Evolutionary conservation across 768 basidiomycete species (phyloP), one percentile per base, ranked within the genome.

Genomic region (Auriculariales sp.): DNA sequence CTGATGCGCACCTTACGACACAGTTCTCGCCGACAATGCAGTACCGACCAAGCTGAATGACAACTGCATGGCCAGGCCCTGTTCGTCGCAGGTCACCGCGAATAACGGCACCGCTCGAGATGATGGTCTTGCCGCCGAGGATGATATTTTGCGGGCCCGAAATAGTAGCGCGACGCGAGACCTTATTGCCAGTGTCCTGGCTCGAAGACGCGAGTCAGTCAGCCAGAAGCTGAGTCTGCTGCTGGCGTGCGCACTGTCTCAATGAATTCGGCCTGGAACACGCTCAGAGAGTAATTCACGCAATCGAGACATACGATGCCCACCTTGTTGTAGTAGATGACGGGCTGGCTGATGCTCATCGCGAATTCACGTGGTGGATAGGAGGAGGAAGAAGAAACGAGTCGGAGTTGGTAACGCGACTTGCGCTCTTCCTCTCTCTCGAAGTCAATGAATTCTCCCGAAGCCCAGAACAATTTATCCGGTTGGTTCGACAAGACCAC

Each of bases 61-160:
- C 90, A 3, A 95, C 92, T 4, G 91, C 85, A 71, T 92, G 88
- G 2, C 90, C 90, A 29, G 88, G 81, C 4, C 87, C 89, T 9
- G 90, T 84, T 33, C 93, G 71, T 42, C 91, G 73, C 48, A 99
- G 70, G 61, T 99, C 95, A 2, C 95, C 95, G 45, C 95, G 82
- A 46, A 99, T 83, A 49, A 97, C 89, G 7, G 88, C 87, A 17
- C 80, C 77, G 52, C 77, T 83, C 1, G 91, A 84, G 52, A 99
- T 93, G 63, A 98, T 90, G 2, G 91, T 92, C 69, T 97, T 95
- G 42, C 94, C 95, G 33, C 90, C 91, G 12, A 99, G 79, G 54
- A 97, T 90, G 62, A 98, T 99, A 63, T 95, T 97, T 64, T 92
- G 85, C 10, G 91, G 86, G 1, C 94, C 94, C 50, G 83, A 79